These are phyloP conservation scores for Kwoniella sp. DNA, from an alignment of 768 basidiomycete genomes.

Conservation along the genomic window DNA sequence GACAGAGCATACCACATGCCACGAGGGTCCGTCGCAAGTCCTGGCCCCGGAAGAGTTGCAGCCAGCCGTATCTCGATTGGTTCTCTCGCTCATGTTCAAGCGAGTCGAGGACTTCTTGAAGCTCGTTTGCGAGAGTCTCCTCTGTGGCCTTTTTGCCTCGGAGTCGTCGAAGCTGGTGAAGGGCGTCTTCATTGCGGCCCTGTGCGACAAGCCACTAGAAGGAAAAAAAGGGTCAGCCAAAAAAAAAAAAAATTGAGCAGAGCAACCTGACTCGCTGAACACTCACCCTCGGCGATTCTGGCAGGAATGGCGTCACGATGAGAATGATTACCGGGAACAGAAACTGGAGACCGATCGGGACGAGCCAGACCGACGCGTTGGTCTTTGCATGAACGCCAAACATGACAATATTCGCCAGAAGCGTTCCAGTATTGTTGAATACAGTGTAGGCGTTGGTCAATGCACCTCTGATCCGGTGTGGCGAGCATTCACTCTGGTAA, in stretches of 20 bases:
- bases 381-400: constrained; percentile 6
- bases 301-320: constrained; percentile 6
- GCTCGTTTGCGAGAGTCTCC: background rate
- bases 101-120: constrained; percentile 8
- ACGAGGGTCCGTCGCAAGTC: constrained; percentile 27
- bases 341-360: constrained; percentile 25
- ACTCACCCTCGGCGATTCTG: constrained; percentile 17
- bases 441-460: constrained; percentile 16
- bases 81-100: constrained; percentile 9
- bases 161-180: constrained; percentile 1
- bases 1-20: constrained; percentile 20
- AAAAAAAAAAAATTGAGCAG: no score
- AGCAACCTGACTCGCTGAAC: no score
- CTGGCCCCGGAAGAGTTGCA: constrained; percentile 17
- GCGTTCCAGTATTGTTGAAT: constrained; percentile 8
- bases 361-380: constrained; percentile 14
- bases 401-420: constrained; percentile 6
- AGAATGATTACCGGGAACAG: constrained; percentile 22
- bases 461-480: constrained; percentile 20
- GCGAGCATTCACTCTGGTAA: constrained; percentile 26
- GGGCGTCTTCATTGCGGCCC: constrained; percentile 8
- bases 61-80: constrained; percentile 7
- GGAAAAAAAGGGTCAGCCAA: background rate
- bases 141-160: constrained; percentile 1
- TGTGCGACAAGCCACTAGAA: constrained; percentile 4